A percentile compares a stretch with the other conserved stretches of the same genome.
Conservation (phyloP, 352 stramenopile species). For the Phytophthora hybrid region DNA sequence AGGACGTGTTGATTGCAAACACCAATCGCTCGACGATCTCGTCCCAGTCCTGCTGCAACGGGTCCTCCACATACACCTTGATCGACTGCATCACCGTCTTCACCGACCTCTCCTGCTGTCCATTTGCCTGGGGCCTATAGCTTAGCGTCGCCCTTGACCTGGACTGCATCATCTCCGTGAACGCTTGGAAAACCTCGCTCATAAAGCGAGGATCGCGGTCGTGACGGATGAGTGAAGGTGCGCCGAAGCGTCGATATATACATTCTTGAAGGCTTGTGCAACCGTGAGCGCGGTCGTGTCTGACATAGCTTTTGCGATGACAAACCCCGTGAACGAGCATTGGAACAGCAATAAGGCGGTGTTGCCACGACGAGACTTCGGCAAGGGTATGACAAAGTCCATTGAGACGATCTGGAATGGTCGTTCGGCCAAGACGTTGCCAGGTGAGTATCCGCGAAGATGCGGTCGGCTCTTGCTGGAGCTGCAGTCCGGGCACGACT, state of each 20-base stretch:
- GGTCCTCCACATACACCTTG: conserved; percentile 11
- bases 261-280: conserved; percentile 17
- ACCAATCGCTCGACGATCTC: conserved; percentile 13
- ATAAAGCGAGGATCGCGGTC: conserved; percentile 24
- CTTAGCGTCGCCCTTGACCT: conserved; percentile 8
- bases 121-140: conserved; percentile 26
- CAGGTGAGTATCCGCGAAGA: background rate
- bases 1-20: background rate
- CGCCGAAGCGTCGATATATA: conserved; percentile 15
- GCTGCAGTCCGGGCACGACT: background rate
- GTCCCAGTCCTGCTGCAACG: conserved; percentile 17
- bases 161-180: conserved; percentile 16
- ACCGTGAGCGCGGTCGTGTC: conserved; percentile 14
- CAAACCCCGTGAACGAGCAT: conserved; percentile 14
- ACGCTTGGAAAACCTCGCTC: conserved; percentile 20
- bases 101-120: conserved; percentile 15
- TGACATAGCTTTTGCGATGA: conserved; percentile 21
- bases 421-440: conserved; percentile 2
- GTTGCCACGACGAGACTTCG: conserved; percentile 4
- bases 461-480: conserved; percentile 9
- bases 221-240: conserved; percentile 15
- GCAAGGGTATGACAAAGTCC: background rate
- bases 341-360: conserved; percentile 16
- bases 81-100: conserved; percentile 15
- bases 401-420: conserved; percentile 2